phyloP scores from a whole-genome alignment of 2,329 filamentous ascomycete species.

The Xylaria arbuscula region DNA sequence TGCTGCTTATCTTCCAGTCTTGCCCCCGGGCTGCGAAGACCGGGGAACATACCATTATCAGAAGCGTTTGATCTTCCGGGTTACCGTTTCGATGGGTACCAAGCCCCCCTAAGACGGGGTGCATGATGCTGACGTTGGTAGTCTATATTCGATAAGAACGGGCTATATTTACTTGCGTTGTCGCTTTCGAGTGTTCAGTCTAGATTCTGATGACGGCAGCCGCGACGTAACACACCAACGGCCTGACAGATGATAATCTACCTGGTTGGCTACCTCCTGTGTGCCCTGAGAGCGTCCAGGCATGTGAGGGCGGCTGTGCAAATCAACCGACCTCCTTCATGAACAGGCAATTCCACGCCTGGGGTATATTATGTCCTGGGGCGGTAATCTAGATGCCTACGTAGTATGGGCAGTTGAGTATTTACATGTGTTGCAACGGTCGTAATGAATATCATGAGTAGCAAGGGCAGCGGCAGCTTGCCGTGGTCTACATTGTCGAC shows the following conservation, averaged over 20 bases:
- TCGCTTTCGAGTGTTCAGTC: slow-evolving; percentile 3
- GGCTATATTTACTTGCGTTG: slow-evolving; percentile 22
- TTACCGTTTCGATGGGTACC: slow-evolving; percentile 31
- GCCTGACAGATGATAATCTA: background rate
- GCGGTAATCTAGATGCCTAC: background rate
- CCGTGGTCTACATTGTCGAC: slow-evolving; percentile 11
- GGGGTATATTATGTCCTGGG: background rate
- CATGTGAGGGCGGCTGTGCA: slow-evolving; percentile 1
- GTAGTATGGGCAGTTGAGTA: background rate
- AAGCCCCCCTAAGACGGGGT: background rate
- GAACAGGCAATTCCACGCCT: background rate
- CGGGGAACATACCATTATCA: slow-evolving; percentile 17
- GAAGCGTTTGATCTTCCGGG: slow-evolving; percentile 35
- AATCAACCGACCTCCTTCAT: slow-evolving; percentile 5
- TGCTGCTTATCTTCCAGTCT: slow-evolving; percentile 4
- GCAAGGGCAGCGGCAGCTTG: slow-evolving; percentile 25
- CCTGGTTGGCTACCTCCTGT: background rate
- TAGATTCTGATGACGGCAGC: background rate
- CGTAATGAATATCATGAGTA: background rate
- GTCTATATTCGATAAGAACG: slow-evolving; percentile 32
- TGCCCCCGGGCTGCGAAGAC: slow-evolving; percentile 1
- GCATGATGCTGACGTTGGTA: slow-evolving; percentile 13
- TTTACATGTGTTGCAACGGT: slow-evolving; percentile 5
- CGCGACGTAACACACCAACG: slow-evolving; percentile 11
- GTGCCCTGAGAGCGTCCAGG: background rate